These are phyloP conservation scores for Fusarium redolens DNA, from an alignment of 2,329 filamentous ascomycete species.

Conservation along the genomic window DNA sequence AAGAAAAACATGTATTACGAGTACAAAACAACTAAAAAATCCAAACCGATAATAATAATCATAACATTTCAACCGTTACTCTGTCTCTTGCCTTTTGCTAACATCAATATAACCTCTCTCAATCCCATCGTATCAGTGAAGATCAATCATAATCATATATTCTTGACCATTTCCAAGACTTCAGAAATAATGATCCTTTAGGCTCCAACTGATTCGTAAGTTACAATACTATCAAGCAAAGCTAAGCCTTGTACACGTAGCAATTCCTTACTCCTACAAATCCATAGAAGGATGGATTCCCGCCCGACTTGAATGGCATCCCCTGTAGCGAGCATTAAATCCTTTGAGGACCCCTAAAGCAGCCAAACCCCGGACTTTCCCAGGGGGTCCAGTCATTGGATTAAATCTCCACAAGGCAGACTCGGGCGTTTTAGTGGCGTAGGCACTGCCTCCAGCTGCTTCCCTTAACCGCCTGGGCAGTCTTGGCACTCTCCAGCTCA, in stretches of 20 bases:
- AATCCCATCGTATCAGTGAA: background rate
- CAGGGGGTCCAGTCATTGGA: background rate
- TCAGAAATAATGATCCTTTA: background rate
- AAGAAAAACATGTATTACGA: background rate
- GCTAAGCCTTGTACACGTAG: background rate
- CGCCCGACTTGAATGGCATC: background rate
- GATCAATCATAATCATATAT: background rate
- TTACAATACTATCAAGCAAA: background rate
- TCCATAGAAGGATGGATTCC: background rate
- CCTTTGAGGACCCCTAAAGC: background rate
- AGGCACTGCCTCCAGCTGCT: background rate
- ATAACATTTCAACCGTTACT: background rate
- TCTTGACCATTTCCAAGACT: background rate
- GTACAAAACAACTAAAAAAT: background rate
- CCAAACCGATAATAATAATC: background rate
- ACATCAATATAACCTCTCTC: background rate
- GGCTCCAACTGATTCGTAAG: background rate
- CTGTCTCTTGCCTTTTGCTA: background rate
- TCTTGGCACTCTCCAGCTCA: background rate
- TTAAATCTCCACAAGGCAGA: background rate
- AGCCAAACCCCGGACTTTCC: background rate
- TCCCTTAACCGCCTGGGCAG: background rate
- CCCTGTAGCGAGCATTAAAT: background rate
- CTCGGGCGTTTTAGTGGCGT: background rate
- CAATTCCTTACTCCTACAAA: background rate